Evolutionary conservation across 306 rosid genomes (phyloP), one percentile per base, ranked within the genome.

Genomic region (Vigna trinervia): DNA sequence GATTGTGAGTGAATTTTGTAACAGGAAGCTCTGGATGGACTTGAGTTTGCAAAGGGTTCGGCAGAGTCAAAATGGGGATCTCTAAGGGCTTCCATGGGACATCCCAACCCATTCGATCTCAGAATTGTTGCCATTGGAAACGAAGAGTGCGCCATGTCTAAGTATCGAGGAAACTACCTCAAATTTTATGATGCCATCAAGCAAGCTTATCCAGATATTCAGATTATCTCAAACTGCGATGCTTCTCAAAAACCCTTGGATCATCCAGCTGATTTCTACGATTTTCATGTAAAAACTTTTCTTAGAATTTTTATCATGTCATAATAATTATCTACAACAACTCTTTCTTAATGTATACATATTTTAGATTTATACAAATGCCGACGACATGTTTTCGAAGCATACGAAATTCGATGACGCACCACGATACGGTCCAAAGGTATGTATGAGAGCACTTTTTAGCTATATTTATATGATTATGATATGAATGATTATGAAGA

Each of bases 21-120:
- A 53, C 0, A 38, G 60, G 60, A 19, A 19, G 30, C 60, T 54
- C 14, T 54, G 1, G 60, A 54, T 5, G 60, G 60, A 8, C 23
- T 54, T 10, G 97, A 93, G 84, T 93, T 93, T 82, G 98, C 98
- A 0, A 91, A 86, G 84, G 98, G 97, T n/a, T 76, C 63, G 60
- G 73, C 91, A 5, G 47, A 23, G 20, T 89, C 98, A 43, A 71
- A 57, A 53, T 93, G 98, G 97, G 98, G 97, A 23, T 83, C 91
- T 26, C 10, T 88, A 39, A 90, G 98, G 78, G 96, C 89, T 74
- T 20, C 82, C 13, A 87, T 93, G 98, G 97, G 97, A 75, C 98
- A 87, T 79, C 88, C 89, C 11, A 45, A 89, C 28, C 98, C 98
- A 50, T 93, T 89, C 80, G 90, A 93, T 76, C 78, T 93, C 38